phyloP scores from a whole-genome alignment of 805 yeast species.

The Candida chauliodis region DNA sequence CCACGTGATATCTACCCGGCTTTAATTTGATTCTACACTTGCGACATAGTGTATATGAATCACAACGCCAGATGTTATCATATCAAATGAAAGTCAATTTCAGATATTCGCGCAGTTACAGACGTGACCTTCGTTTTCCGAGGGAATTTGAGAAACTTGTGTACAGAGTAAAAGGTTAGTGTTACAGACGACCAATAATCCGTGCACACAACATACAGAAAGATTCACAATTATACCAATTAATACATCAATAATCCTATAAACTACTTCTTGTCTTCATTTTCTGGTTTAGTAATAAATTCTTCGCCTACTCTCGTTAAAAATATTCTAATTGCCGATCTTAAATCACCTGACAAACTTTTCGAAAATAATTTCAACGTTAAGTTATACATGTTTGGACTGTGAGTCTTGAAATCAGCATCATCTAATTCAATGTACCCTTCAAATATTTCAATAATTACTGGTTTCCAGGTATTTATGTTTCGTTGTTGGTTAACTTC shows the following conservation, averaged over 20 bases:
- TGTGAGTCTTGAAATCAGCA: conserved; percentile 57
- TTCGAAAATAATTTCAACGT: conserved; percentile 59
- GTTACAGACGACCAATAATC: no score
- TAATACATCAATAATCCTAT: background rate
- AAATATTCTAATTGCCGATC: conserved; percentile 58
- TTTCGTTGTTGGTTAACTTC: conserved; percentile 78
- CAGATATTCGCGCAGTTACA: no score
- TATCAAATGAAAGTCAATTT: no score
- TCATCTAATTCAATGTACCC: conserved; percentile 78
- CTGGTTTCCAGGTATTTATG: conserved; percentile 86
- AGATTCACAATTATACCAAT: background rate
- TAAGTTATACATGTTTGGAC: conserved; percentile 59
- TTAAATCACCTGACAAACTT: conserved; percentile 56
- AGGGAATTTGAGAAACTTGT: no score
- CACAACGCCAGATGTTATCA: no score
- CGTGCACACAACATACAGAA: background rate
- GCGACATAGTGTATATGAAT: no score
- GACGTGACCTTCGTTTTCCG: no score
- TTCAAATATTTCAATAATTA: conserved; percentile 80
- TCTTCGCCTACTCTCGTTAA: conserved; percentile 49
- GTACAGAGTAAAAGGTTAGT: no score
- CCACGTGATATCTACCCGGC: background rate
- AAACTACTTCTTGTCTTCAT: background rate
- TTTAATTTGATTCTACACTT: no score
- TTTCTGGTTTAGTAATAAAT: conserved; percentile 19